These are phyloP conservation scores for Kondoa malvinella DNA, from an alignment of 768 basidiomycete species.

Conservation along the genomic window DNA sequence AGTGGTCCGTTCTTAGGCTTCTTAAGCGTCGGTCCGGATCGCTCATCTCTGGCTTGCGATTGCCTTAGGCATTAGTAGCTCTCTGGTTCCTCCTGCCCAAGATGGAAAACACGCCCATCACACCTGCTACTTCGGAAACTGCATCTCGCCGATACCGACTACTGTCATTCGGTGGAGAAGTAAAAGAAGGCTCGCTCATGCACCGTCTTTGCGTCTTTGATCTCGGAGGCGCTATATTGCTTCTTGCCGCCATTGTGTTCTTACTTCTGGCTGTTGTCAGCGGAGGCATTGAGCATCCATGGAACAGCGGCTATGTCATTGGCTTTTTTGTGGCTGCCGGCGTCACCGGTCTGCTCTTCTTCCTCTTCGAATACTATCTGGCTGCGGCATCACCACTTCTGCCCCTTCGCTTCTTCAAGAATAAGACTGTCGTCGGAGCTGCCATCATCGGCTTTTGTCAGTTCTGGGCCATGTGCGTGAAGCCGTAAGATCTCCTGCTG, in stretches of 20 bases:
- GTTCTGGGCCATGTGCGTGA: background rate
- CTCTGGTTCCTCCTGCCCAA: conserved; percentile 24
- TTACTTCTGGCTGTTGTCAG: conserved; percentile 38
- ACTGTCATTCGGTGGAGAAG: conserved; percentile 23
- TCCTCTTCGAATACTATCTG: background rate
- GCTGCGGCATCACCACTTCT: background rate
- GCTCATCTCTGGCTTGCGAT: too few relatives aligned
- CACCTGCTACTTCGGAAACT: background rate
- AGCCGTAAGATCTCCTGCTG: background rate
- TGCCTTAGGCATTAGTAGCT: too few relatives aligned
- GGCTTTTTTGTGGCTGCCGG: background rate
- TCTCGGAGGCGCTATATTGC: conserved; percentile 34
- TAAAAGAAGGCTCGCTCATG: conserved; percentile 14
- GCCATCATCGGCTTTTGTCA: background rate
- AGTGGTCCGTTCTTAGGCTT: conserved; percentile 31
- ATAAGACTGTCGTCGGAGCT: background rate
- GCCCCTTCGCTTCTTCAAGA: conserved; percentile 5
- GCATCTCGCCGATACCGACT: background rate
- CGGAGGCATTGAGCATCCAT: conserved; percentile 38
- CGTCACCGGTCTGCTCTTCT: background rate
- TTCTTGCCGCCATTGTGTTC: conserved; percentile 32
- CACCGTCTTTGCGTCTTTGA: conserved; percentile 30
- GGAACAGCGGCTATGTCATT: conserved; percentile 25
- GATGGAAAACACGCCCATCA: background rate
- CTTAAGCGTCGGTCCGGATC: too few relatives aligned